phyloP scores from a whole-genome alignment of 176 grass and related monocot species.

The Oryza glaberrima region DNA sequence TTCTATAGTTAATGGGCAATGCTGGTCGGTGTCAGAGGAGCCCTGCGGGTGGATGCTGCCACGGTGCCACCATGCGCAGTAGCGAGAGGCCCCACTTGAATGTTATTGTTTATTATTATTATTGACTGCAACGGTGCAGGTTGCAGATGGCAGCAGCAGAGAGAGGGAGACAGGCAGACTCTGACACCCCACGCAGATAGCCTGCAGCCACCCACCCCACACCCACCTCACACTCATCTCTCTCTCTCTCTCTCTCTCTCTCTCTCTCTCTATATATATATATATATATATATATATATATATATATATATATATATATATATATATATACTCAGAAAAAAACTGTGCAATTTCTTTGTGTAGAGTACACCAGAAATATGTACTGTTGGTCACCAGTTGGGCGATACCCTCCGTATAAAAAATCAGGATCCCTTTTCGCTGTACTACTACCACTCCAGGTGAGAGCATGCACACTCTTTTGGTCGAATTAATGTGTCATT shows the following conservation, averaged over 20 bases:
- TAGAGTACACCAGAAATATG: not conserved
- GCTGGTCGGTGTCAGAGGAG: conserved; percentile 16
- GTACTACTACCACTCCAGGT: not conserved
- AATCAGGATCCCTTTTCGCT: not conserved
- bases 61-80: conserved; percentile 19
- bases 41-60: conserved; percentile 17
- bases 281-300: not conserved
- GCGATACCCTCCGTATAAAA: not conserved
- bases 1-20: conserved; percentile 28
- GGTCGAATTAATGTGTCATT: not conserved
- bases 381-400: not conserved
- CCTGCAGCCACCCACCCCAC: conserved; percentile 35
- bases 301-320: too few relatives aligned
- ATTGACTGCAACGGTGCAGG: conserved; percentile 42
- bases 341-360: not conserved
- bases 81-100: not conserved
- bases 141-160: conserved; percentile 23
- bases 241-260: conserved; percentile 29
- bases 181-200: conserved; percentile 64
- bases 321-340: not conserved
- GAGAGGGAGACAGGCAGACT: conserved; percentile 56
- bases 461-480: not conserved
- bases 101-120: conserved; percentile 15
- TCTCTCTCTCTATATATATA: too few relatives aligned
- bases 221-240: not conserved